Evolutionary conservation across 2,329 filamentous ascomycete genomes (phyloP), one percentile per base, ranked within the genome.

Genomic region (Fusarium napiforme): DNA sequence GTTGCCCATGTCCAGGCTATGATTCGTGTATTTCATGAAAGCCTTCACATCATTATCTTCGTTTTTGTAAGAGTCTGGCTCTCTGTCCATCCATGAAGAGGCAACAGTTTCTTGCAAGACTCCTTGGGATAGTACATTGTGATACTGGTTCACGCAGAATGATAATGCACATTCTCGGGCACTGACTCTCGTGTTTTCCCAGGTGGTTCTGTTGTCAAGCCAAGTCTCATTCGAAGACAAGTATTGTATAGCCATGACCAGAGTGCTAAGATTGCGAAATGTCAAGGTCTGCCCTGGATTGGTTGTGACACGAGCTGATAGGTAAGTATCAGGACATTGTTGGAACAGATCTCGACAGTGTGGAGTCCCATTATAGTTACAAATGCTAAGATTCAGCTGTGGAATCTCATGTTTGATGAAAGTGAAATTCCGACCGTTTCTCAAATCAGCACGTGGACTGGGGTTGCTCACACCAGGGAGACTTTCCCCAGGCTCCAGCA

Each of bases 91-190:
- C 69, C 71, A 73, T 0, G 69, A 64, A 12, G 23, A 30, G 1
- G 59, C 9, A 8, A 67, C 26, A 4, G 1, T 47, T 34, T 75
- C 65, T 1, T 46, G n/a, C 4, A 75, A 19, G 9, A 39, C 32
- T 23, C 68, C 72, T 3, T 67, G 49, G 2, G 50, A 28, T 1
- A 75, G 23, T 4, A 4, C 32, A 12, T 59, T 39, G 3, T 67
- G 5, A 16, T 72, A 70, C 8, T 60, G 32, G 15, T 71, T 71
- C 5, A 62, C 43, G 18, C 71, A 75, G 9, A 75, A 46, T 9
- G 60, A 67, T 6, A 75, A 16, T 4, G 55, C 50, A 8, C 71
- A 75, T 12, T 74, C 72, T 1, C 46, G 32, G 7, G 65, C 64
- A 0, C 23, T 59, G 2, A 74, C 46, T 0, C 11, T 16, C 0